Base-by-base conservation (phyloP, 805 yeast genomes). In the Barnettozyma siamensis region DNA sequence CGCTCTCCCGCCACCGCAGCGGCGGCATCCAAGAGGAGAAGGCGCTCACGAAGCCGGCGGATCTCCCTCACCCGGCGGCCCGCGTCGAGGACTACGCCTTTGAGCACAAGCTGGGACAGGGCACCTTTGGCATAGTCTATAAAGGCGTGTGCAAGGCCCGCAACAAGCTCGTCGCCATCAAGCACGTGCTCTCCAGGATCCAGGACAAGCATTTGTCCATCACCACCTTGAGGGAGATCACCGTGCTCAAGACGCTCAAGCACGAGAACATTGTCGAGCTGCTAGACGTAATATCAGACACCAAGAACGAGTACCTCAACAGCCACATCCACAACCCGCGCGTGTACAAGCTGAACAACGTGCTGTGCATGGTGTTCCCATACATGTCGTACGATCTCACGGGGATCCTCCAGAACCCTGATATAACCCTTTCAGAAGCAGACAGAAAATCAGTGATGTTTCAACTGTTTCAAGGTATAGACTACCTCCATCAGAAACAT, bases 371-470 rank as follows among this genome's bases (percentile, higher is more conserved):
- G 67, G 95, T 91, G 2, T 75, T 88, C 29, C 95, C 96, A 0
- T 93, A 89, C 57, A 88, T 93, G 88, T 80, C 88, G 11, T 82
- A 86, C 18, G 99, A 93, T 63, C 69, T 93, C 42, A 86, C 94
- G 6, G 99, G 99, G 3, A 64, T 93, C 16, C 67, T 93, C 38
- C 91, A 83, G 53, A 91, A 89, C 59, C 88, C 91, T 1, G 64
- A 73, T 10, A 76, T 88, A 6, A 50, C 63, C 8, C 64, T 94
- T 26, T 59, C 72, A 4, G 67, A 80, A 19, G 64, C 83, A 0
- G 89, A 87, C 49, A 83, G 86, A 51, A 94, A 94, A 60, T 82
- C 93, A 54, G 73, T 93, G 41, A 75, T 88, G 80, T 52, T 59
- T 20, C 99, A 93, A 63, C 62, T 93, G 30, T 66, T 94, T 7